Evolutionary conservation across 2,329 filamentous ascomycete genomes (phyloP).

Genomic region (Celoporthe dispersa): DNA sequence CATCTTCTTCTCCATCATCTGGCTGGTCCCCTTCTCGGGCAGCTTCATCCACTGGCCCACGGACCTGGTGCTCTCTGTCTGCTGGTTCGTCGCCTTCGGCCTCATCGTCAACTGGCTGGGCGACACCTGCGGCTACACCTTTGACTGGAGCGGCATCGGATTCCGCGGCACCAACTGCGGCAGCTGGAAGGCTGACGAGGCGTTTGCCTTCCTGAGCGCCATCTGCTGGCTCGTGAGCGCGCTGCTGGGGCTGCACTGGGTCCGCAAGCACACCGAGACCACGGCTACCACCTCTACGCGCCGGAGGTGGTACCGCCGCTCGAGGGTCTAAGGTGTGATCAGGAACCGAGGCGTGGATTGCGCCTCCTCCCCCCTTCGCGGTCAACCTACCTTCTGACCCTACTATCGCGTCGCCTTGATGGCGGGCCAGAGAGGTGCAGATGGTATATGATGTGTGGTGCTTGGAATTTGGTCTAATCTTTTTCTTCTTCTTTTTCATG

Average conservation of each 20-base stretch:
- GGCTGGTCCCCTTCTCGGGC: constrained; percentile 71
- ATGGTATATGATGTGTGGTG: too few species aligned
- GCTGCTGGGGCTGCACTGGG: constrained; percentile 61
- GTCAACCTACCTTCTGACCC: too few species aligned
- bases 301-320: constrained; percentile 49
- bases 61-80: constrained; percentile 69
- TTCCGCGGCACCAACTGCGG: constrained; percentile 59
- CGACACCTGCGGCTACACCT: constrained; percentile 58
- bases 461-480: too few species aligned
- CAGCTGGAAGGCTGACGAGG: constrained; percentile 72
- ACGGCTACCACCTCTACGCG: constrained; percentile 38
- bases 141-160: constrained; percentile 62
- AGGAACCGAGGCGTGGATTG: too few species aligned
- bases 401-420: too few species aligned
- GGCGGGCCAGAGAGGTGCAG: neutral
- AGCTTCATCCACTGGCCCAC: constrained; percentile 73
- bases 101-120: constrained; percentile 62
- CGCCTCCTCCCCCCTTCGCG: too few species aligned
- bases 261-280: constrained; percentile 46
- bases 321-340: constrained; percentile 43
- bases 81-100: constrained; percentile 73
- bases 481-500: neutral
- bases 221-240: constrained; percentile 71
- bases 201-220: constrained; percentile 73
- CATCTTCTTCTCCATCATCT: constrained; percentile 70